Evolutionary conservation across 2,329 filamentous ascomycete genomes (phyloP), one percentile per base, ranked within the genome.

Genomic region (Verticillium isaacii): DNA sequence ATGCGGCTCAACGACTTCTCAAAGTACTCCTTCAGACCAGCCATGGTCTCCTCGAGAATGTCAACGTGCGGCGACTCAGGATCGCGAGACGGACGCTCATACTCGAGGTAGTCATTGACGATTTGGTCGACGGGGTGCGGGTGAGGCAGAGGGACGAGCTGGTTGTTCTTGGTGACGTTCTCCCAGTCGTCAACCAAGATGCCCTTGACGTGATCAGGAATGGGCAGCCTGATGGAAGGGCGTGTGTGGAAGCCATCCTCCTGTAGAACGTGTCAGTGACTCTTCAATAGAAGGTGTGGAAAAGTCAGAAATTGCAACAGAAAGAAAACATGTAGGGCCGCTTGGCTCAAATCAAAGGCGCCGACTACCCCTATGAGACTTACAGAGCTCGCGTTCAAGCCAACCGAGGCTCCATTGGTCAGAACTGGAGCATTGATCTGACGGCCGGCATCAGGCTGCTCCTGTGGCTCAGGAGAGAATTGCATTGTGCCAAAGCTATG

Each of bases 121-220:
- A 99, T 92, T 66, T 86, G 79, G 66, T 85, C 86, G 63, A 95
- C 92, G 1, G 94, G 87, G 59, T 89, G 85, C 32, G 83, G 81
- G 56, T 92, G 89, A 0, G 95, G 95, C 17, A 99, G 81, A 1
- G 91, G 89, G 36, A 97, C 92, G 4, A 98, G 87, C 72, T 94
- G 91, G 68, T 92, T 87, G 72, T 96, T 95, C 78, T 97, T 98
- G 61, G 95, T 99, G 64, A 99, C 88, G 69, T 97, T 96, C 75
- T 99, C 95, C 95, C 95, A 99, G 74, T 99, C 95, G 73, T 99
- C 95, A 25, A 99, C 95, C 3, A 99, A 86, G 65, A 96, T 84
- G 17, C 91, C 92, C 79, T 98, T 97, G 67, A 99, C 83, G 66
- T 90, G 87, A 72, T 98, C 95, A 0, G 95, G 93, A 66, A 98